phyloP scores from a whole-genome alignment of 2,329 filamentous ascomycete genomes.

The Ascochyta viciae-villosae region DNA sequence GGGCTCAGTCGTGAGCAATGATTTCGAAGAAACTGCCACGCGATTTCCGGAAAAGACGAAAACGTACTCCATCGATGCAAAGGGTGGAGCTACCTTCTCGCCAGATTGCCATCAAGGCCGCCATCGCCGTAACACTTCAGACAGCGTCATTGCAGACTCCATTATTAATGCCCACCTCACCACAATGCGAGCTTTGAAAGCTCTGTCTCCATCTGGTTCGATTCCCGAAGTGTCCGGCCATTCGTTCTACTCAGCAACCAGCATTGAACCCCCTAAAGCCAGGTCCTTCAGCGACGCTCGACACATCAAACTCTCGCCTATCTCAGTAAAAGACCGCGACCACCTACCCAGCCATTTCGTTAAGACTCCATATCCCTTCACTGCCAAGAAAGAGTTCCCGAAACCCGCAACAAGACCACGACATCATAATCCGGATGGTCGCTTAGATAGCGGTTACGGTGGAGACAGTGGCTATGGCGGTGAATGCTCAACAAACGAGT shows the following conservation, averaged over 20 bases:
- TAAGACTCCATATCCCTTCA: slow-evolving; percentile 38
- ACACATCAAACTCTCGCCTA: slow-evolving; percentile 27
- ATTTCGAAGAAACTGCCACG: slow-evolving; percentile 8
- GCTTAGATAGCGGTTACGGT: slow-evolving; percentile 10
- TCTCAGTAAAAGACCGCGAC: slow-evolving; percentile 21
- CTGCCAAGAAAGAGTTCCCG: slow-evolving; percentile 35
- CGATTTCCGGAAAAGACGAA: slow-evolving; percentile 12
- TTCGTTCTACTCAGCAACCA: slow-evolving; percentile 16
- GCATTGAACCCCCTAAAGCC: slow-evolving; percentile 15
- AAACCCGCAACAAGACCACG: slow-evolving; percentile 29
- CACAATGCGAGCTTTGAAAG: slow-evolving; percentile 39
- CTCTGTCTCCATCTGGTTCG: slow-evolving; percentile 24
- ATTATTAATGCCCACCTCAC: slow-evolving; percentile 40
- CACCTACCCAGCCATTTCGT: slow-evolving; percentile 36
- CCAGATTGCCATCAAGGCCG: slow-evolving; percentile 10
- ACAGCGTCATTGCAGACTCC: slow-evolving; percentile 36
- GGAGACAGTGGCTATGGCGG: slow-evolving; percentile 12
- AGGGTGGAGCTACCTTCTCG: not conserved
- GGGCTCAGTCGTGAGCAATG: slow-evolving; percentile 24
- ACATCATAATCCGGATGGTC: slow-evolving; percentile 11
- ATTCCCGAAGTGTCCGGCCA: slow-evolving; percentile 14
- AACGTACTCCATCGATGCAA: slow-evolving; percentile 12
- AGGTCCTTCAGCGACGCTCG: slow-evolving; percentile 27
- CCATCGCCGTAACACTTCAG: slow-evolving; percentile 33
- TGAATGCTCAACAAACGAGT: slow-evolving; percentile 11